Evolutionary conservation across 257 asterid species (phyloP).

Genomic region (Solanum chmielewskii): DNA sequence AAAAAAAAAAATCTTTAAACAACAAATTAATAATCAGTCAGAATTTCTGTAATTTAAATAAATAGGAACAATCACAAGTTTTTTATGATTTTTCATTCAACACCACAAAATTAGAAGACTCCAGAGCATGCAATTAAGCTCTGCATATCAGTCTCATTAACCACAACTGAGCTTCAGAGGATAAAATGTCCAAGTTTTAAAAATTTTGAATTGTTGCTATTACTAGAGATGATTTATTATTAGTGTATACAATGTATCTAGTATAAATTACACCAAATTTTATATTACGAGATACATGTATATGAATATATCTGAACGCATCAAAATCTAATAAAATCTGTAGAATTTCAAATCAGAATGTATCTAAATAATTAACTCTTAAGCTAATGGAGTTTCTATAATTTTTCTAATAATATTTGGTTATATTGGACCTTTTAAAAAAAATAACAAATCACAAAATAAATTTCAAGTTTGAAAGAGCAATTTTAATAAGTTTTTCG

Average conservation of each 20-base stretch:
- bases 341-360: background rate
- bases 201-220: background rate
- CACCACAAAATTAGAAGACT: background rate
- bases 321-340: fast-evolving
- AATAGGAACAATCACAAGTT: background rate
- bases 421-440: no score
- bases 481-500: background rate
- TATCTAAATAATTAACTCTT: background rate
- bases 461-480: background rate
- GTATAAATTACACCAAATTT: no score
- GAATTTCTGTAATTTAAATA: no score
- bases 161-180: background rate
- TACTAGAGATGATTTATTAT: background rate
- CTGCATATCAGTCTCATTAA: background rate
- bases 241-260: background rate
- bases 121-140: background rate
- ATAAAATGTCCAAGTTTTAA: background rate
- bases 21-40: background rate
- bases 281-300: background rate
- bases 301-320: background rate
- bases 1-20: background rate
- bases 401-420: background rate
- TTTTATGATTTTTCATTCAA: no score
- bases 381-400: background rate
- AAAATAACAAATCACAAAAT: background rate